phyloP scores from a whole-genome alignment of 2,329 filamentous ascomycete genomes.

The Lachnellula arida region DNA sequence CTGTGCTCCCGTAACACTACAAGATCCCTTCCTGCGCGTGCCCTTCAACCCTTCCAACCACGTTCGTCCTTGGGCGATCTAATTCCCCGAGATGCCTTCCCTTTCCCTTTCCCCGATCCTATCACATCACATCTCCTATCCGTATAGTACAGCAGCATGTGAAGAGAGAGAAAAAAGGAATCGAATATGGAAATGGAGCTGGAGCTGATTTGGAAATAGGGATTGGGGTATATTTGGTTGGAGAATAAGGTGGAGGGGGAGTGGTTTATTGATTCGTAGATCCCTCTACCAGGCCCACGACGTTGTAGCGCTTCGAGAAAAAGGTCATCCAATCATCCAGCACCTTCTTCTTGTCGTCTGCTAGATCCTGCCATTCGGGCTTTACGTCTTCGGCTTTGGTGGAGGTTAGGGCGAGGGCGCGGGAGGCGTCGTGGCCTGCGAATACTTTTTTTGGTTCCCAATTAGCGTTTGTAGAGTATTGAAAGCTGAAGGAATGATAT shows the following conservation, averaged over 20 bases:
- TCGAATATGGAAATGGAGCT: too few species aligned
- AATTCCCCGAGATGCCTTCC: not conserved
- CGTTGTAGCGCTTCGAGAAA: constrained; percentile 94
- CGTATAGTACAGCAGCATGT: too few species aligned
- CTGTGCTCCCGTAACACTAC: not conserved
- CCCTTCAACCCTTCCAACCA: not conserved
- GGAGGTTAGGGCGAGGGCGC: constrained; percentile 80
- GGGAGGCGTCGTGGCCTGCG: constrained; percentile 91
- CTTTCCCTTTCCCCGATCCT: not conserved
- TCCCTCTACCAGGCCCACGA: constrained; percentile 65
- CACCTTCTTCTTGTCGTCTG: constrained; percentile 78
- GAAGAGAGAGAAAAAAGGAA: too few species aligned
- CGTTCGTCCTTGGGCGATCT: too few species aligned
- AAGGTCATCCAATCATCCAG: constrained; percentile 93
- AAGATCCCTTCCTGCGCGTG: not conserved
- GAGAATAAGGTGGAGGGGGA: not conserved
- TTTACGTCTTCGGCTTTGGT: constrained; percentile 78
- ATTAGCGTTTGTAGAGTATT: not conserved
- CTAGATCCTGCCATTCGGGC: constrained; percentile 77
- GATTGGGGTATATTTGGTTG: too few species aligned
- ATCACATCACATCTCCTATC: too few species aligned
- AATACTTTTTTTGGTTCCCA: constrained; percentile 60
- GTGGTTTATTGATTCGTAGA: constrained; percentile 47
- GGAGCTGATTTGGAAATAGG: too few species aligned
- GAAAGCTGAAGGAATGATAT: not conserved